These are phyloP conservation scores for Linnemannia elongata DNA, from an alignment of 192 early-diverging fungal genomes.

Conservation along the genomic window DNA sequence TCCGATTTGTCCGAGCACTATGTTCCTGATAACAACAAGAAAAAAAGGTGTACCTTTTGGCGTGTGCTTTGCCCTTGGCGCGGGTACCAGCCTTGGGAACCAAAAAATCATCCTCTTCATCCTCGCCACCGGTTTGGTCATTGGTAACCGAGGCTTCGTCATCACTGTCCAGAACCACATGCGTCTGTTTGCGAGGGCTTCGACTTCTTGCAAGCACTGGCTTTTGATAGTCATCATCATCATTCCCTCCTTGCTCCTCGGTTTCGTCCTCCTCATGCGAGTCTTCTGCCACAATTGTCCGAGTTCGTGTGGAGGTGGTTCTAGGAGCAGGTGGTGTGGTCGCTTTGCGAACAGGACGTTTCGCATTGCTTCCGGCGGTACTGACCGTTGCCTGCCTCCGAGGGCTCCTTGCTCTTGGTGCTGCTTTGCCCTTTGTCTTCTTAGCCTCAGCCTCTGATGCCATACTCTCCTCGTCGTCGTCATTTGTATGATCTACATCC, in stretches of 20 bases:
- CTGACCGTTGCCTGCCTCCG: neutral
- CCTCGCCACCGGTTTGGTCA: slow-evolving; percentile 15
- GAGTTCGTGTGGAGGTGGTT: neutral
- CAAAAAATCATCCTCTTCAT: slow-evolving; percentile 23
- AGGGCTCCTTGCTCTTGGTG: neutral
- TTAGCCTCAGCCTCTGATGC: slow-evolving; percentile 21
- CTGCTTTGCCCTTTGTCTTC: slow-evolving; percentile 4
- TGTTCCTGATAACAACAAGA: no score
- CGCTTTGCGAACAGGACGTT: neutral
- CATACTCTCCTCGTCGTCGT: slow-evolving; percentile 12
- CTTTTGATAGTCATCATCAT: slow-evolving; percentile 8
- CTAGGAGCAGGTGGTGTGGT: neutral
- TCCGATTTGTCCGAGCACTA: no score
- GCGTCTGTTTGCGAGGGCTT: slow-evolving; percentile 8
- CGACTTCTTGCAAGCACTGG: neutral
- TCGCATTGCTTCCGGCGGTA: neutral
- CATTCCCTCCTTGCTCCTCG: neutral
- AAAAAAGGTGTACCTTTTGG: slow-evolving; percentile 17
- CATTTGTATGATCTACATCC: slow-evolving; percentile 37
- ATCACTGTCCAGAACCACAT: slow-evolving; percentile 57
- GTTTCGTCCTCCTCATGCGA: slow-evolving; percentile 32
- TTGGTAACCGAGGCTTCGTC: slow-evolving; percentile 17
- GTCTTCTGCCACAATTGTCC: slow-evolving; percentile 6
- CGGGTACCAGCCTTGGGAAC: slow-evolving; percentile 23
- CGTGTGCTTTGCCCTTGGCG: slow-evolving; percentile 29